Evolutionary conservation across 257 asterid species (phyloP).

Genomic region (Penstemon newberryi): DNA sequence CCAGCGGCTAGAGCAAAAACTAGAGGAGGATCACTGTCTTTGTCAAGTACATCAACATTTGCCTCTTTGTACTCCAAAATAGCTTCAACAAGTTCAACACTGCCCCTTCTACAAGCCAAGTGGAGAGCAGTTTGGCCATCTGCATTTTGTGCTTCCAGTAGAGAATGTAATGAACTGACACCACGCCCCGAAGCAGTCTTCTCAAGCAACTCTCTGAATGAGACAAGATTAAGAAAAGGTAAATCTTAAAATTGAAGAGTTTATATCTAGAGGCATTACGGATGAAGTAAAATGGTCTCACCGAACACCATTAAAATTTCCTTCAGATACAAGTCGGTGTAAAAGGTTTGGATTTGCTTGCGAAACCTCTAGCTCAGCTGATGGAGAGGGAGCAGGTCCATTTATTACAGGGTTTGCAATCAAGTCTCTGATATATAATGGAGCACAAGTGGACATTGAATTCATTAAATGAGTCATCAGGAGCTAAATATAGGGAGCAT

Average conservation of each 20-base stretch:
- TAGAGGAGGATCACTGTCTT: conserved; percentile 98
- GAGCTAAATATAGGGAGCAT: conserved; percentile 24
- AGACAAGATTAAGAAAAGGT: conserved; percentile 25
- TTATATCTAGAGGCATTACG: conserved; percentile 15
- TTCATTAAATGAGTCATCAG: conserved; percentile 26
- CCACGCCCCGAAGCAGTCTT: conserved; percentile 54
- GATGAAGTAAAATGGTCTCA: conserved; percentile 40
- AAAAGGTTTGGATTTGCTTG: conserved; percentile 60
- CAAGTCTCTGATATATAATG: conserved; percentile 59
- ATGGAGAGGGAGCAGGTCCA: conserved; percentile 53
- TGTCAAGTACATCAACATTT: conserved; percentile 85
- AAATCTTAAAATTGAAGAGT: conserved; percentile 23
- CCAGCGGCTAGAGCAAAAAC: conserved; percentile 99
- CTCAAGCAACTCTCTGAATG: conserved; percentile 68
- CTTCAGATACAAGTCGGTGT: conserved; percentile 84
- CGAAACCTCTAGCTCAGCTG: conserved; percentile 47
- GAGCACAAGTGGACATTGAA: conserved; percentile 24
- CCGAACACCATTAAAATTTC: conserved; percentile 75
- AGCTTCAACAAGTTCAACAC: conserved; percentile 84
- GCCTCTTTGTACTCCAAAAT: conserved; percentile 80
- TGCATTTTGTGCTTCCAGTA: conserved; percentile 84
- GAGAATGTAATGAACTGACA: conserved; percentile 41
- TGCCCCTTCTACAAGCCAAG: conserved; percentile 95
- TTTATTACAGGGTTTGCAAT: conserved; percentile 50
- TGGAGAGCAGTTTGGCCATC: conserved; percentile 99